These are phyloP conservation scores for Mycena polygramma DNA, from an alignment of 768 basidiomycete genomes.

Conservation along the genomic window DNA sequence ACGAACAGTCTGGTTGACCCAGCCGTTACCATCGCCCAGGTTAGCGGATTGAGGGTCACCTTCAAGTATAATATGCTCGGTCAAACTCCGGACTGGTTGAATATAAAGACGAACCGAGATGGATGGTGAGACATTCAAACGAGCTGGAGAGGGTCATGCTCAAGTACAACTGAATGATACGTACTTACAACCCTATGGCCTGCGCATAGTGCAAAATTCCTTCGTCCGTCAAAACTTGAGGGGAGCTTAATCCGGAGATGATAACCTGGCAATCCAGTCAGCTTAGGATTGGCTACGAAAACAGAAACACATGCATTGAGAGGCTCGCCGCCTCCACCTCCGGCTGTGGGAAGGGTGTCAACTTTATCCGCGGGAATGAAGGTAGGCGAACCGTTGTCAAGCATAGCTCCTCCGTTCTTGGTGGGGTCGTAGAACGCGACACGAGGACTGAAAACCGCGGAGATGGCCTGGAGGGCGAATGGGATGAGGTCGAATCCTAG, in stretches of 20 bases:
- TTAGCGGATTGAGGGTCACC: slow-evolving; percentile 71
- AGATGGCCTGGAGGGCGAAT: slow-evolving; percentile 28
- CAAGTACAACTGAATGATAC: not conserved
- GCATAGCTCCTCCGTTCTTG: slow-evolving; percentile 57
- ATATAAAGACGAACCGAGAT: slow-evolving; percentile 39
- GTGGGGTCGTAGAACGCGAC: slow-evolving; percentile 53
- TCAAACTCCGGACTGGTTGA: too few relatives aligned
- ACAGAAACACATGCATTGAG: slow-evolving; percentile 49
- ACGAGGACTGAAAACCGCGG: slow-evolving; percentile 6
- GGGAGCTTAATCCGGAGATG: slow-evolving; percentile 67
- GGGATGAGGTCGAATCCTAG: slow-evolving; percentile 24
- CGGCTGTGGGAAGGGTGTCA: slow-evolving; percentile 21
- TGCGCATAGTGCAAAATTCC: slow-evolving; percentile 66
- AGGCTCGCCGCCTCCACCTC: slow-evolving; percentile 58
- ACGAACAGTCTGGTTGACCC: slow-evolving; percentile 52
- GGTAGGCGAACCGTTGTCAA: slow-evolving; percentile 46
- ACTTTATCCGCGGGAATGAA: not conserved
- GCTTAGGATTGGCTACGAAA: not conserved
- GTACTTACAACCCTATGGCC: slow-evolving; percentile 66
- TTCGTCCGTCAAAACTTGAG: slow-evolving; percentile 58
- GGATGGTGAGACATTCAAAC: slow-evolving; percentile 76
- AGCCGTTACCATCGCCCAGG: slow-evolving; percentile 78
- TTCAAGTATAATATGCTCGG: slow-evolving; percentile 35
- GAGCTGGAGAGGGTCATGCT: slow-evolving; percentile 42
- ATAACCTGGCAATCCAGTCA: slow-evolving; percentile 57